A percentile compares a stretch with the other conserved stretches of the same genome.
Evolutionary conservation across 2,329 filamentous ascomycete genomes (phyloP).

Genomic region (Leptographium flavum): DNA sequence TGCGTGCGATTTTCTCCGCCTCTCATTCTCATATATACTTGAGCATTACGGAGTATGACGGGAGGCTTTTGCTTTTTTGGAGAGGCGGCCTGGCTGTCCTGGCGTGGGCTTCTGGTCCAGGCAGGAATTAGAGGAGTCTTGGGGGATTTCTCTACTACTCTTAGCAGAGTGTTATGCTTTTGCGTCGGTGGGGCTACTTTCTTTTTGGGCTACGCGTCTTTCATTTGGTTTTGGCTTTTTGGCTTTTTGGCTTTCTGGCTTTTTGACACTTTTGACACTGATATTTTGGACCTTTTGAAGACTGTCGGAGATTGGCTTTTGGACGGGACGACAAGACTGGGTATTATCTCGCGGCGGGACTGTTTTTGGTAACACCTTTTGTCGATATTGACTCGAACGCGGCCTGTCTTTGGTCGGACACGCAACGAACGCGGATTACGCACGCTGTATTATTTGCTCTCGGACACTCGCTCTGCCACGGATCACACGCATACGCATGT

Average conservation of each 20-base stretch:
- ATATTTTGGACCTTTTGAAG: no score
- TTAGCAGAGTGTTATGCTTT: not conserved
- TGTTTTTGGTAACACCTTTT: not conserved
- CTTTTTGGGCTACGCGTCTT: not conserved
- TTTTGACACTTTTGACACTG: not conserved
- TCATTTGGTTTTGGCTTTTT: not conserved
- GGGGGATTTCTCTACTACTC: conserved; percentile 5
- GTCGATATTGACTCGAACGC: no score
- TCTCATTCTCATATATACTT: not conserved
- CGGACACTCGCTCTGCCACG: not conserved
- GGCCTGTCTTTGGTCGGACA: not conserved
- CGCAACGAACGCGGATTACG: not conserved
- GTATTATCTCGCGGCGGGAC: not conserved
- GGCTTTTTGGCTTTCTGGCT: not conserved
- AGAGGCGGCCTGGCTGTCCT: conserved; percentile 6
- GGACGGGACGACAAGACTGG: not conserved
- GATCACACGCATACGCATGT: not conserved
- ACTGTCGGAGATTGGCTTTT: not conserved
- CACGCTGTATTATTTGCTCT: not conserved
- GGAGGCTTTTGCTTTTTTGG: conserved; percentile 1
- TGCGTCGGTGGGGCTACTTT: not conserved
- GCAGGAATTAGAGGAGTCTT: conserved; percentile 8
- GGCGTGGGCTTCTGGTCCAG: conserved; percentile 5
- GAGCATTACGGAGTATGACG: not conserved
- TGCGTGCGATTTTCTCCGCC: not conserved